Conservation (phyloP, 2,329 filamentous ascomycete genomes). For the Orbilia blumenaviensis region DNA sequence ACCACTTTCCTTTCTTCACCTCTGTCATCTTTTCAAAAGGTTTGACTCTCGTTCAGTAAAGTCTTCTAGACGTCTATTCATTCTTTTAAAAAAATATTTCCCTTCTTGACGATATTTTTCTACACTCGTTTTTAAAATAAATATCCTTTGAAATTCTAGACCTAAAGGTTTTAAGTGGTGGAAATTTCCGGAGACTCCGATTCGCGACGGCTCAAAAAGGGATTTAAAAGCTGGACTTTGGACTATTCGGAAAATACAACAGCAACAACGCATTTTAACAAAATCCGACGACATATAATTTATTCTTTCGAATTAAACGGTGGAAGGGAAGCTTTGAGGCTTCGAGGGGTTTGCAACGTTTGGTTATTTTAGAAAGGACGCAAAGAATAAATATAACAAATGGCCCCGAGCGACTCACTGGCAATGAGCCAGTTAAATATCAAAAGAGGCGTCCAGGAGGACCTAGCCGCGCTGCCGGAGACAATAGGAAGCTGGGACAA, state of each 20-base stretch:
- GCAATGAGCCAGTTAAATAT: slow-evolving; percentile 55
- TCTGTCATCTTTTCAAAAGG: neutral
- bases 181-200: slow-evolving; percentile 18
- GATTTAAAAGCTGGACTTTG: slow-evolving; percentile 42
- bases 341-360: too few relatives aligned
- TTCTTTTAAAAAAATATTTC: slow-evolving; percentile 5
- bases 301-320: too few relatives aligned
- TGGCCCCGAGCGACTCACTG: slow-evolving; percentile 7
- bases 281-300: neutral
- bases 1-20: slow-evolving; percentile 8
- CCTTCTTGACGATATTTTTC: neutral
- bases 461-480: slow-evolving; percentile 41
- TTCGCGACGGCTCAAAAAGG: slow-evolving; percentile 34
- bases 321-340: too few relatives aligned
- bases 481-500: slow-evolving; percentile 49
- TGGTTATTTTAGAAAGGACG: neutral
- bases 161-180: neutral
- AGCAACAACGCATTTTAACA: slow-evolving; percentile 18
- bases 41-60: slow-evolving; percentile 14
- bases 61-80: neutral
- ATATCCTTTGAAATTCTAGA: neutral
- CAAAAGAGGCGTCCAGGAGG: slow-evolving; percentile 59
- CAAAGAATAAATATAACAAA: neutral
- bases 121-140: slow-evolving; percentile 33
- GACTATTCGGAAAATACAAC: slow-evolving; percentile 1